Evolutionary conservation across 2,329 filamentous ascomycete species (phyloP).

Genomic region (Fusarium sp.): DNA sequence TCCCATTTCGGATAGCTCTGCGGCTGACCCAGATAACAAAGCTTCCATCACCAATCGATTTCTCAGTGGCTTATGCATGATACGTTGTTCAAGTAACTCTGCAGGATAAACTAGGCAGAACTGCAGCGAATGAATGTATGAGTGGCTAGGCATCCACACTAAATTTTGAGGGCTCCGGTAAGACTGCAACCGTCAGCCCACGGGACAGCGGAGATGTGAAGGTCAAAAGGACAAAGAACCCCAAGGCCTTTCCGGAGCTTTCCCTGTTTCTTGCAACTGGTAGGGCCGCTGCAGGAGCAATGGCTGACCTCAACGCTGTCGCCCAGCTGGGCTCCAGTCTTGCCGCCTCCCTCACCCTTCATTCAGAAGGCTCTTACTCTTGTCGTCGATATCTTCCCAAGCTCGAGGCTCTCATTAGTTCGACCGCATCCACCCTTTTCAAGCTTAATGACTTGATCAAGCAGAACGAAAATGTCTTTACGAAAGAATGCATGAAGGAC

Average conservation of each 20-base stretch:
- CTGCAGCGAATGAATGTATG: not conserved
- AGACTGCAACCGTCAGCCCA: not conserved
- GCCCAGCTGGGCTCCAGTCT: slow-evolving; percentile 11
- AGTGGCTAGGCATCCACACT: not conserved
- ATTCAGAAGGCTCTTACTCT: not conserved
- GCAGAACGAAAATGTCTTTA: not conserved
- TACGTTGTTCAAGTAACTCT: not conserved
- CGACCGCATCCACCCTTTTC: not conserved
- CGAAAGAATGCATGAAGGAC: not conserved
- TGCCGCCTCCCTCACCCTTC: not conserved
- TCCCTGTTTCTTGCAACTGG: rapidly evolving
- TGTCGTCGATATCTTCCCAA: not conserved
- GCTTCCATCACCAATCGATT: not conserved
- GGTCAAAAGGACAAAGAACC: not conserved
- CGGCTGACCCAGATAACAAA: not conserved
- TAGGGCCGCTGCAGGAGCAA: rapidly evolving
- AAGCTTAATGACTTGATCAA: not conserved
- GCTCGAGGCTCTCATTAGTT: not conserved
- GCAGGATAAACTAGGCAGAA: slow-evolving; percentile 15
- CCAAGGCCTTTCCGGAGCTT: rapidly evolving
- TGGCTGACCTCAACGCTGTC: not conserved
- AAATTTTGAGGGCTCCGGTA: not conserved
- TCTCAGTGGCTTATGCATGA: slow-evolving; percentile 1
- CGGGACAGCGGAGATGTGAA: not conserved
- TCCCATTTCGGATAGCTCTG: not conserved